phyloP scores from a whole-genome alignment of 129 eudicot species.

The Lactuca sativa region DNA sequence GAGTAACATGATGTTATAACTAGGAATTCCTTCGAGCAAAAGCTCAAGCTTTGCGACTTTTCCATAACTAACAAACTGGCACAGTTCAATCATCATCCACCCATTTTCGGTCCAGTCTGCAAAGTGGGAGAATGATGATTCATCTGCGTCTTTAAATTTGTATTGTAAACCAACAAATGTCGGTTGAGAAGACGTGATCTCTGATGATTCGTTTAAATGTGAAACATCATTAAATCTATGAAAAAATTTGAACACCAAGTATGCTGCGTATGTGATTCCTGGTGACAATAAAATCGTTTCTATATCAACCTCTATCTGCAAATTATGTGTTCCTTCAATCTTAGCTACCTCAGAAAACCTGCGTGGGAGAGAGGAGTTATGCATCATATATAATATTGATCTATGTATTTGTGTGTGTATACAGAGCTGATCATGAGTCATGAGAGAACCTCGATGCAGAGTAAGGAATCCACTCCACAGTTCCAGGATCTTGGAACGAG shows the following conservation, averaged over 20 bases:
- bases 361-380: not conserved
- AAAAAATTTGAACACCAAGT: constrained; percentile 5
- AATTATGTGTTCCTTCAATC: not conserved
- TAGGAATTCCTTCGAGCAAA: not conserved
- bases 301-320: constrained; percentile 14
- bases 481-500: constrained; percentile 14
- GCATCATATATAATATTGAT: not conserved
- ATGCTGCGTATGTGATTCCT: constrained; percentile 22
- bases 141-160: constrained; percentile 9
- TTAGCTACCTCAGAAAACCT: constrained; percentile 27
- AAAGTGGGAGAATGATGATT: constrained; percentile 1
- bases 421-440: not conserved
- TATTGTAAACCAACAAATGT: constrained; percentile 9
- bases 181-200: not conserved
- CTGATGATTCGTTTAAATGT: not conserved
- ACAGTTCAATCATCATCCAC: constrained; percentile 20
- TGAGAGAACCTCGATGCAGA: constrained; percentile 22
- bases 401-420: not conserved
- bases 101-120: constrained; percentile 13
- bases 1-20: not conserved
- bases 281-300: constrained; percentile 19
- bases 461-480: constrained; percentile 11
- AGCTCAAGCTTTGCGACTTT: constrained; percentile 25
- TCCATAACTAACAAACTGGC: constrained; percentile 9
- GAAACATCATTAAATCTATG: not conserved